A percentile compares a stretch with the other conserved stretches of the same genome.
Evolutionary conservation across 2,329 filamentous ascomycete genomes (phyloP).

Genomic region (Calonectria leucothoes): DNA sequence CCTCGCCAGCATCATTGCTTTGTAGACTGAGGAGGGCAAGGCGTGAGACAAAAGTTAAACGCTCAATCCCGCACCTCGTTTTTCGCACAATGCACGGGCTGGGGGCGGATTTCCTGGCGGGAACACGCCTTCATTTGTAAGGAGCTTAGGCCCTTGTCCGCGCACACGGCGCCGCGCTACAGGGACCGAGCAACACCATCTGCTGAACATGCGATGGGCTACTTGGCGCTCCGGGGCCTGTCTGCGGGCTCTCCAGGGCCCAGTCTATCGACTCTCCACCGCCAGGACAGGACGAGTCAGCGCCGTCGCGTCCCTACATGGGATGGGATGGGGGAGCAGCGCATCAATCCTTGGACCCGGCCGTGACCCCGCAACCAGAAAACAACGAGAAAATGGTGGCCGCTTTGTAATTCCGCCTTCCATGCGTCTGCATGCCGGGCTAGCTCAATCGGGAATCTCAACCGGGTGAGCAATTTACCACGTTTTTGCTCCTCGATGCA

Average conservation of each 20-base stretch:
- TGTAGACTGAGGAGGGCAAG: background rate
- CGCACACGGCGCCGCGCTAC: background rate
- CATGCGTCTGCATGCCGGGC: background rate
- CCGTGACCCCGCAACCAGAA: background rate
- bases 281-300: no score
- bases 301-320: no score
- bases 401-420: background rate
- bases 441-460: background rate
- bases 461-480: background rate
- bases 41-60: constrained; percentile 9
- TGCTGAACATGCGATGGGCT: background rate
- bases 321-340: no score
- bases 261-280: background rate
- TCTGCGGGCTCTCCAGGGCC: no score
- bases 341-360: no score
- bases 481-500: background rate
- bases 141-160: background rate
- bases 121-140: background rate
- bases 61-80: background rate
- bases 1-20: constrained; percentile 27
- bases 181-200: background rate
- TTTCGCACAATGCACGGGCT: background rate
- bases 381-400: background rate
- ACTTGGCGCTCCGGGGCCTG: background rate
- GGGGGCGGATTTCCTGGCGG: background rate